These are phyloP conservation scores for Colletotrichum tropicicola DNA, from an alignment of 2,329 filamentous ascomycete species.

Conservation along the genomic window DNA sequence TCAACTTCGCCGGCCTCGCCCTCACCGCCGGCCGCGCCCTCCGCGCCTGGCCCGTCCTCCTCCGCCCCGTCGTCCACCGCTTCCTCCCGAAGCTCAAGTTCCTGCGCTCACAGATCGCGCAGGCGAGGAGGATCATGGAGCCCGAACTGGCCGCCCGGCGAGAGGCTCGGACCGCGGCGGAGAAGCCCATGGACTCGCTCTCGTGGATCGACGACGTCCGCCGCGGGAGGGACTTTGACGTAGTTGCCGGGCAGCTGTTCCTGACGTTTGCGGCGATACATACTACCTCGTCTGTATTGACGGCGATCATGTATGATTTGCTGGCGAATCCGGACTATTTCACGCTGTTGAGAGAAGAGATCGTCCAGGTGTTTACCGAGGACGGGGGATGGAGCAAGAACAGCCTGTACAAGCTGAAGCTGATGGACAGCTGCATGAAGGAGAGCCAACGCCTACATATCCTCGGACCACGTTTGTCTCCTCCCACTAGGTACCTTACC, in stretches of 20 bases:
- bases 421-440: conserved; percentile 52
- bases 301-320: conserved; percentile 50
- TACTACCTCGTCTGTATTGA: conserved; percentile 47
- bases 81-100: conserved; percentile 48
- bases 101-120: conserved; percentile 43
- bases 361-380: conserved; percentile 42
- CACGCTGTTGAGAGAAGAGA: conserved; percentile 51
- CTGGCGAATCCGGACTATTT: conserved; percentile 48
- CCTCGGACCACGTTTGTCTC: background rate
- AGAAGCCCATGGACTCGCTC: conserved; percentile 46
- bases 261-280: conserved; percentile 70
- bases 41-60: conserved; percentile 46
- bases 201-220: conserved; percentile 51
- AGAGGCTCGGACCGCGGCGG: conserved; percentile 36
- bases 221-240: conserved; percentile 70
- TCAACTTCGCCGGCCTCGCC: conserved; percentile 49
- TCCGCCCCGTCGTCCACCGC: conserved; percentile 53
- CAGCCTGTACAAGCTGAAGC: conserved; percentile 46
- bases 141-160: conserved; percentile 37
- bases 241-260: conserved; percentile 76
- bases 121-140: conserved; percentile 45
- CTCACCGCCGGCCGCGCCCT: conserved; percentile 48
- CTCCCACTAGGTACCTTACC: no score
- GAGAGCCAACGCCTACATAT: conserved; percentile 42
- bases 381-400: conserved; percentile 45